Conservation (phyloP, 139 green algal species). For the Yamagishiella unicocca region DNA sequence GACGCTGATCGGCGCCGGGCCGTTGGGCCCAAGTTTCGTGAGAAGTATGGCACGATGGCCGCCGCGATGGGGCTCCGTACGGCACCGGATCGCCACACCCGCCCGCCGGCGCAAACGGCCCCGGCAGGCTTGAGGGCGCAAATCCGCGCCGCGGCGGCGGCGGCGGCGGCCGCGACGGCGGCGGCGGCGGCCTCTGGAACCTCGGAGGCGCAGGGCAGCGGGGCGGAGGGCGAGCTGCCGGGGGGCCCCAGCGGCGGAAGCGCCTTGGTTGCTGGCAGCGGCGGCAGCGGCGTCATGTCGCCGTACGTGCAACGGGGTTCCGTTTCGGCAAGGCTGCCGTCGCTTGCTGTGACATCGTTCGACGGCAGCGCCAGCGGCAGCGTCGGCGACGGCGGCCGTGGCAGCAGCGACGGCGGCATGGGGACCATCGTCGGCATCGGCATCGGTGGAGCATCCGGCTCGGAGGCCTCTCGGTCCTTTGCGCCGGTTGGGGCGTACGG, state of each 20-base stretch:
- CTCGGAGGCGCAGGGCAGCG: not conserved
- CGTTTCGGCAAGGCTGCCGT: not conserved
- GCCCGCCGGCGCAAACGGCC: not conserved
- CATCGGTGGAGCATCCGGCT: not conserved
- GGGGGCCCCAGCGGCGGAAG: not conserved
- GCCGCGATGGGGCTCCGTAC: conserved; percentile 36
- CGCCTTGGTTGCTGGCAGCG: not conserved
- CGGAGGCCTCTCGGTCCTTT: not conserved
- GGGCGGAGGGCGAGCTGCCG: not conserved
- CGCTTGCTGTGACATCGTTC: not conserved
- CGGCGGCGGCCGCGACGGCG: not conserved
- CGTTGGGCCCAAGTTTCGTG: conserved; percentile 18
- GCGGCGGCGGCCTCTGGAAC: not conserved
- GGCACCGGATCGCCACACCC: conserved; percentile 13
- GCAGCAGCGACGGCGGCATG: not conserved
- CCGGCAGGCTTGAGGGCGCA: conserved; percentile 6
- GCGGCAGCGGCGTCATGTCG: not conserved
- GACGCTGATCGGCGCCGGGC: no score
- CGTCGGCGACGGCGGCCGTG: not conserved
- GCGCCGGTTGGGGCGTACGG: not conserved
- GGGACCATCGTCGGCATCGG: not conserved
- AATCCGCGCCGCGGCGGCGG: not conserved
- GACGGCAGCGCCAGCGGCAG: not conserved
- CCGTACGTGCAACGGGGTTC: not conserved
- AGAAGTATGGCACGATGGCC: conserved; percentile 45